Percentiles rank a stretch among this genome's conserved stretches.
phyloP scores from a whole-genome alignment of 2,329 filamentous ascomycete species.

The Fusarium subtropicale region DNA sequence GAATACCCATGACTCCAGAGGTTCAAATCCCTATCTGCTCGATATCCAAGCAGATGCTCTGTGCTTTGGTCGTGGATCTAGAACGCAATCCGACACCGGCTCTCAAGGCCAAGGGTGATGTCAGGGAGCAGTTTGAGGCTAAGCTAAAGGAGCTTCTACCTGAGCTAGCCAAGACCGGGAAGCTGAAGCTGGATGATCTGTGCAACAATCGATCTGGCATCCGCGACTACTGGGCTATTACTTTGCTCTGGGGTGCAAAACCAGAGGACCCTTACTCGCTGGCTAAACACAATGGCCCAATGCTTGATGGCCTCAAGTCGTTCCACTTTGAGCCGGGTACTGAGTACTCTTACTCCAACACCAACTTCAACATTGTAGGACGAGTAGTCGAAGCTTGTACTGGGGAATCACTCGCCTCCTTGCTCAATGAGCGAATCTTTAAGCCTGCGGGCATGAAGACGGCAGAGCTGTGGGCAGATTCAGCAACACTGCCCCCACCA shows the following conservation, averaged over 20 bases:
- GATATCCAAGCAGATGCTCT: constrained; percentile 36
- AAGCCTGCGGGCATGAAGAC: constrained; percentile 31
- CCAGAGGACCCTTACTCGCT: constrained; percentile 30
- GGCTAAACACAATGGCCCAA: constrained; percentile 17
- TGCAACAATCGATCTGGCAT: constrained; percentile 35
- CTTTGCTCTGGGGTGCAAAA: constrained; percentile 29
- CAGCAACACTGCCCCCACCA: constrained; percentile 20
- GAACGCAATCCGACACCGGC: constrained; percentile 22
- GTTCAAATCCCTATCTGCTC: constrained; percentile 34
- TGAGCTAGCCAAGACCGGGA: constrained; percentile 11
- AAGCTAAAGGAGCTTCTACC: constrained; percentile 25
- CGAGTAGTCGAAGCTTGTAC: constrained; percentile 25
- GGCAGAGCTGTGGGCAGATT: constrained; percentile 24
- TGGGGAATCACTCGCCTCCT: constrained; percentile 12
- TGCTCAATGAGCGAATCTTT: constrained; percentile 30
- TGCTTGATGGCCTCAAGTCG: constrained; percentile 22
- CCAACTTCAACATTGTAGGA: constrained; percentile 33
- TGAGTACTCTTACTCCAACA: constrained; percentile 36
- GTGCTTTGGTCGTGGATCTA: constrained; percentile 28
- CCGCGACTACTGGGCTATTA: constrained; percentile 35
- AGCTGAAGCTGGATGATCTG: constrained; percentile 21
- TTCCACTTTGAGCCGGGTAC: constrained; percentile 26
- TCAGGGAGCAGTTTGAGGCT: constrained; percentile 21
- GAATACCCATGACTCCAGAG: constrained; percentile 32
- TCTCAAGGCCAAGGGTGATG: constrained; percentile 18